Percentiles rank a stretch among this genome's conserved stretches.
phyloP scores from a whole-genome alignment of 257 asterid species.

The Primulina eburnea region DNA sequence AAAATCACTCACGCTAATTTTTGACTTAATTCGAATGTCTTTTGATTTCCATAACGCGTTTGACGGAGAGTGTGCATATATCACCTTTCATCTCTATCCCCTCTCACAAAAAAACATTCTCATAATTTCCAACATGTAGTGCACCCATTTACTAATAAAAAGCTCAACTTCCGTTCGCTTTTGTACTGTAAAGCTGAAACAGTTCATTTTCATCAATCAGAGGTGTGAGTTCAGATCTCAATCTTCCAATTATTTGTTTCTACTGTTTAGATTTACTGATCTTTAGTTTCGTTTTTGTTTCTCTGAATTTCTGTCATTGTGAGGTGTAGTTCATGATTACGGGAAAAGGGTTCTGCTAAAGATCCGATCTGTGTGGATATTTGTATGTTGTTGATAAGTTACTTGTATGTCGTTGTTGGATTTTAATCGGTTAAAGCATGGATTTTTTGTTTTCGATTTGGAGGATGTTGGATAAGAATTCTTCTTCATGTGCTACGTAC shows the following conservation, averaged over 20 bases:
- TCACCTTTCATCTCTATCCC: not conserved
- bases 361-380: slow-evolving; percentile 19
- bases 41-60: slow-evolving; percentile 20
- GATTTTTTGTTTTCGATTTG: not conserved
- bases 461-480: slow-evolving; percentile 1
- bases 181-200: slow-evolving; percentile 4
- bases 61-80: slow-evolving; percentile 12
- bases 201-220: slow-evolving; percentile 1
- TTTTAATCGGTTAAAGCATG: not conserved
- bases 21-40: slow-evolving; percentile 19
- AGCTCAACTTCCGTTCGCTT: not conserved
- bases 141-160: slow-evolving; percentile 7
- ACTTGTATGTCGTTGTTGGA: not conserved
- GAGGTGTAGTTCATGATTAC: not conserved
- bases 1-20: too few species aligned
- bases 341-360: not conserved
- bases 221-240: slow-evolving; percentile 16
- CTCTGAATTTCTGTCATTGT: not conserved
- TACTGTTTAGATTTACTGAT: not conserved
- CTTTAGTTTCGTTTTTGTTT: not conserved
- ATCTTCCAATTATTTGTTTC: not conserved
- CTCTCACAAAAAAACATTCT: slow-evolving; percentile 10
- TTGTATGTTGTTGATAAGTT: not conserved
- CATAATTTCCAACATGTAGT: slow-evolving; percentile 6
- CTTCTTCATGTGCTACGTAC: not conserved